Evolutionary conservation across 2,329 filamentous ascomycete species (phyloP).

Genomic region (Diaporthe ampelina): DNA sequence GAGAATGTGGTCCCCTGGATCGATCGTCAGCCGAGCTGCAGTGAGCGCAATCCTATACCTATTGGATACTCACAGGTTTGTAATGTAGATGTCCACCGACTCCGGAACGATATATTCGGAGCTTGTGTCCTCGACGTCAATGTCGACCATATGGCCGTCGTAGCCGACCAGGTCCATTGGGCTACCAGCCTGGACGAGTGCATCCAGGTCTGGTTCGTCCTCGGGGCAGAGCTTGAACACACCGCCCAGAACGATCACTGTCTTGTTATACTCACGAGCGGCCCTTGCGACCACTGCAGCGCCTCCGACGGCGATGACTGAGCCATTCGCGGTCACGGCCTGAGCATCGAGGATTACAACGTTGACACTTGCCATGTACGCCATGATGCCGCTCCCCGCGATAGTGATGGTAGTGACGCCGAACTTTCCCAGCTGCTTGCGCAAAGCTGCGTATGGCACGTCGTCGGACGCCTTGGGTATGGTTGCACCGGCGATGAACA

Average conservation of each 20-base stretch:
- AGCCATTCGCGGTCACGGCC: conserved; percentile 89
- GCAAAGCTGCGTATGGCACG: conserved; percentile 68
- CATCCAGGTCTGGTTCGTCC: conserved; percentile 85
- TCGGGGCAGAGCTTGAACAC: conserved; percentile 96
- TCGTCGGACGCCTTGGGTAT: conserved; percentile 53
- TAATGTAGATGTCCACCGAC: conserved; percentile 85
- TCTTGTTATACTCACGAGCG: conserved; percentile 84
- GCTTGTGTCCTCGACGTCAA: conserved; percentile 83
- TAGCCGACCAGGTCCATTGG: conserved; percentile 82
- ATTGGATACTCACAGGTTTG: conserved; percentile 76
- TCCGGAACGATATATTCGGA: conserved; percentile 87
- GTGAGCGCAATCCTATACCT: not conserved
- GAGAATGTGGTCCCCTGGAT: conserved; percentile 51
- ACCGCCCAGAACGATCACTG: conserved; percentile 89
- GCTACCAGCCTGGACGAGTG: conserved; percentile 88
- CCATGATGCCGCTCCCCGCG: conserved; percentile 87
- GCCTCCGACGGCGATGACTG: conserved; percentile 87
- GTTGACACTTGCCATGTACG: conserved; percentile 94
- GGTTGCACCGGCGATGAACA: conserved; percentile 82
- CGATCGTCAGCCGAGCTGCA: conserved; percentile 2
- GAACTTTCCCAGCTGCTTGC: conserved; percentile 81
- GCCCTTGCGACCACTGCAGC: conserved; percentile 86
- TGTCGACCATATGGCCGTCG: conserved; percentile 83
- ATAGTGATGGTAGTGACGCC: conserved; percentile 89
- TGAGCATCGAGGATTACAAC: conserved; percentile 94